A percentile compares a stretch with the other conserved stretches of the same genome.
These are phyloP conservation scores for Aphanomyces stellatus DNA, from an alignment of 352 stramenopile species.

Conservation along the genomic window DNA sequence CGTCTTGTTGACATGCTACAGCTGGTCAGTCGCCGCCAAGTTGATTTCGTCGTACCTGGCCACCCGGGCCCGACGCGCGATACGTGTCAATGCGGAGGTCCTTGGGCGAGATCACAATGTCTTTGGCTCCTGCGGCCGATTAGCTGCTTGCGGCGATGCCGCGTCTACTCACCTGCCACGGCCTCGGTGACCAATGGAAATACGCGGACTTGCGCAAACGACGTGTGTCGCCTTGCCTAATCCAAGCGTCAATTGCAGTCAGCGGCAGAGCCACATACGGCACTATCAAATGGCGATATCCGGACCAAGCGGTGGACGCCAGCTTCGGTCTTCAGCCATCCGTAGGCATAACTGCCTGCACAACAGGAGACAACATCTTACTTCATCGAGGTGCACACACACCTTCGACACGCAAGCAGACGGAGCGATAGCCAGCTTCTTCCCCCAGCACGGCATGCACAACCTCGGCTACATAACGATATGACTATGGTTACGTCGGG, in stretches of 20 bases:
- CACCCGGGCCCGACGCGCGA: constrained; percentile 86
- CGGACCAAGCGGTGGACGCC: constrained; percentile 93
- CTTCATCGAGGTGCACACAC: too few species aligned
- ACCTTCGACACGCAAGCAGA: constrained; percentile 50
- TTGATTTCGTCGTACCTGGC: constrained; percentile 36
- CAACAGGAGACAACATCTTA: too few species aligned
- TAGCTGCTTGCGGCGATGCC: too few species aligned
- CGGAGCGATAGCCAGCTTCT: constrained; percentile 61
- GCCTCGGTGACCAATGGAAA: constrained; percentile 66
- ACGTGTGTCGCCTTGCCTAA: constrained; percentile 85
- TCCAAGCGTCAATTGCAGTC: neutral
- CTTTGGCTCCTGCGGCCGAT: too few species aligned
- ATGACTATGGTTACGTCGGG: constrained; percentile 22
- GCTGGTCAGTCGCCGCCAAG: neutral
- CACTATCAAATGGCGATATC: constrained; percentile 93
- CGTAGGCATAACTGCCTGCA: constrained; percentile 77
- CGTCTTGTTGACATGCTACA: constrained; percentile 94
- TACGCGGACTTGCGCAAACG: constrained; percentile 87
- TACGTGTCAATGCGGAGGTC: constrained; percentile 94
- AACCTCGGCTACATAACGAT: constrained; percentile 50
- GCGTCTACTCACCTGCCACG: too few species aligned
- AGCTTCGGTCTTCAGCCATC: constrained; percentile 90
- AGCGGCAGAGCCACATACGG: constrained; percentile 44
- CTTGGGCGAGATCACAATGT: constrained; percentile 56
- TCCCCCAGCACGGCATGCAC: constrained; percentile 81